A percentile compares a stretch with the other conserved stretches of the same genome.
Evolutionary conservation across 768 basidiomycete species (phyloP).

Genomic region (Russula ochroleuca): DNA sequence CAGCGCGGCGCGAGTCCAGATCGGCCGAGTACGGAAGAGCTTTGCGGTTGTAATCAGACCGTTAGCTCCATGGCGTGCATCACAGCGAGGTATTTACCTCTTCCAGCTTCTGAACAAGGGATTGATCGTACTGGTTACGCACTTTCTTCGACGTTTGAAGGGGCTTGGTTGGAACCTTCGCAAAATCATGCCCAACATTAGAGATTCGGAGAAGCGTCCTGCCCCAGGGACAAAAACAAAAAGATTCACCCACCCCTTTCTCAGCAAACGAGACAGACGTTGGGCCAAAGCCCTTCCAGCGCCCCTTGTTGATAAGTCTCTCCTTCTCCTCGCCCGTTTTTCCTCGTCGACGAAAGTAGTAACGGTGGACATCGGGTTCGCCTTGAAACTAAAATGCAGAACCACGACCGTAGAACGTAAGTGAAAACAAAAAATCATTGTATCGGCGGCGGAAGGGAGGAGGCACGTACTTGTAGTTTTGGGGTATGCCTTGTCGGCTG

Average conservation of each 20-base stretch:
- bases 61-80: not conserved
- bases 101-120: constrained; percentile 50
- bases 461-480: constrained; percentile 66
- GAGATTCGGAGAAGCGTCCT: constrained; percentile 36
- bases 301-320: constrained; percentile 76
- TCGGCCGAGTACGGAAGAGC: constrained; percentile 70
- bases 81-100: constrained; percentile 39
- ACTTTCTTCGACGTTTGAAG: constrained; percentile 57
- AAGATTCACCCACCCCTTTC: constrained; percentile 39
- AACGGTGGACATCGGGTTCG: constrained; percentile 68
- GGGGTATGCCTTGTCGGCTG: constrained; percentile 72
- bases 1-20: constrained; percentile 87
- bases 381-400: constrained; percentile 55
- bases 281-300: constrained; percentile 83
- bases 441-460: not conserved
- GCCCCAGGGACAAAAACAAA: constrained; percentile 2
- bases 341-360: constrained; percentile 63
- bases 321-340: constrained; percentile 78
- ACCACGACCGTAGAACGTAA: not conserved
- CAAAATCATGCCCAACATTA: not conserved
- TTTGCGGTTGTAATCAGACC: constrained; percentile 32
- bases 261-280: constrained; percentile 67
- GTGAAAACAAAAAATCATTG: too few relatives aligned
- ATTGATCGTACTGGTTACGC: constrained; percentile 49
- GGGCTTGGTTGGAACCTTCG: constrained; percentile 51